Base-by-base conservation (phyloP, 257 asterid species). In the Forsythia suspensa region DNA sequence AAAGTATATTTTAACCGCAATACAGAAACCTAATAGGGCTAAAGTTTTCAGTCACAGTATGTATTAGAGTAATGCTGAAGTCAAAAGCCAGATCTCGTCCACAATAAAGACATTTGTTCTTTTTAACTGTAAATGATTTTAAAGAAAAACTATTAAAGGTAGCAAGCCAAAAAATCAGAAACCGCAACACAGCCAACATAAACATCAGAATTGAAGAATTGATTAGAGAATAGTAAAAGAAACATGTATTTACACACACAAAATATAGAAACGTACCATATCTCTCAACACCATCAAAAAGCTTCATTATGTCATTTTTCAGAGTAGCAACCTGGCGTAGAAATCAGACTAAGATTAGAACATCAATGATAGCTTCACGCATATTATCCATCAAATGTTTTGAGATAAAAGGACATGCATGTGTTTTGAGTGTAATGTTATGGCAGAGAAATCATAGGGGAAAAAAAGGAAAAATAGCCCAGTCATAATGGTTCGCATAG, bases 251-350 rank as follows among this genome's bases (percentile, higher is more conserved):
- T 36, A 57, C 5, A 1, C 34, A 29, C 1, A 29, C 1, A 52
- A 66, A 41, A 76, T 20, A 42, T 36, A 34, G 61, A 75, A 48
- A 75, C 85, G 37, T 88, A 95, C 98, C 99, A 61, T 92, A 92
- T 92, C 75, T 92, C 87, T 92, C 97, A 79, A 86, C 73, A 65
- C 92, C 94, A 79, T 94, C 98, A 85, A 96, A 94, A 76, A 96
- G 98, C 90, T 93, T 94, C 76, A 80, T 78, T 76, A 92, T 81
- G 86, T 92, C 98, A 77, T 81, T 88, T 84, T 90, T 89, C 84
- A 92, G 78, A 77, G 89, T 76, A 77, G 83, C 88, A 79, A 96
- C 84, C 99, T 96, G 94, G 80, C 87, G 86, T 40, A 36, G 76
- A 70, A 72, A 57, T 80, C 48, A 84, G 76, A 63, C 38, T 71